Evolutionary conservation across 805 yeast species (phyloP).

Genomic region (Blastobotrys terrestris): DNA sequence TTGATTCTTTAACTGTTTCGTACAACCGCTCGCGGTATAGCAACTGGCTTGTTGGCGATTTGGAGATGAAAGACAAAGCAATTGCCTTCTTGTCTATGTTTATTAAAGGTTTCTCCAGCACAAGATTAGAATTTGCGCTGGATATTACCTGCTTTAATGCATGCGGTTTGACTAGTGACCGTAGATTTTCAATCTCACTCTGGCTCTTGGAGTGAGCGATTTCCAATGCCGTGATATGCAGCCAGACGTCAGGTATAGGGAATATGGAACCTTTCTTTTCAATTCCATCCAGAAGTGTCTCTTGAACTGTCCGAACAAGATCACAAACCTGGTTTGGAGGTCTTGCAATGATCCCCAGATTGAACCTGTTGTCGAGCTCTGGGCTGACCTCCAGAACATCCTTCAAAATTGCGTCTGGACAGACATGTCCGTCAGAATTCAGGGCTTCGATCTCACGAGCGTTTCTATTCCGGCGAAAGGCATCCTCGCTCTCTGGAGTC

Average conservation of each 20-base stretch:
- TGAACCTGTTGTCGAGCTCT: background rate
- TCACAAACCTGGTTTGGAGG: constrained; percentile 2
- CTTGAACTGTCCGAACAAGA: background rate
- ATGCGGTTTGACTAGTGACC: background rate
- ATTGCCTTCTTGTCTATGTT: constrained; percentile 5
- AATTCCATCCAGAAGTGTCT: background rate
- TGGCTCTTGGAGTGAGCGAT: constrained; percentile 5
- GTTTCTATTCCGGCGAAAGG: background rate
- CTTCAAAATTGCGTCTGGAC: background rate
- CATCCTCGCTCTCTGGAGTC: background rate
- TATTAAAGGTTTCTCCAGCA: background rate
- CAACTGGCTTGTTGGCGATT: background rate
- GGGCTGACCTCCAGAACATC: background rate
- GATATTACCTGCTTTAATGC: background rate
- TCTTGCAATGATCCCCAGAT: constrained; percentile 2
- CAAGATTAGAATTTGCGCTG: background rate
- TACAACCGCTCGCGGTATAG: background rate
- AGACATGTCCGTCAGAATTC: background rate
- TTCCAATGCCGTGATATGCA: constrained; percentile 10
- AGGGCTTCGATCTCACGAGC: background rate
- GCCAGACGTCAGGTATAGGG: background rate
- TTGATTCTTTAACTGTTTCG: background rate
- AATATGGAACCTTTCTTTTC: background rate
- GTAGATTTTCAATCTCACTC: background rate
- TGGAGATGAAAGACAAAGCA: constrained; percentile 6